Percentiles rank a stretch among this genome's conserved stretches.
Evolutionary conservation across 164 flowering plant genomes (phyloP).

Genomic region (Annona squamosa): DNA sequence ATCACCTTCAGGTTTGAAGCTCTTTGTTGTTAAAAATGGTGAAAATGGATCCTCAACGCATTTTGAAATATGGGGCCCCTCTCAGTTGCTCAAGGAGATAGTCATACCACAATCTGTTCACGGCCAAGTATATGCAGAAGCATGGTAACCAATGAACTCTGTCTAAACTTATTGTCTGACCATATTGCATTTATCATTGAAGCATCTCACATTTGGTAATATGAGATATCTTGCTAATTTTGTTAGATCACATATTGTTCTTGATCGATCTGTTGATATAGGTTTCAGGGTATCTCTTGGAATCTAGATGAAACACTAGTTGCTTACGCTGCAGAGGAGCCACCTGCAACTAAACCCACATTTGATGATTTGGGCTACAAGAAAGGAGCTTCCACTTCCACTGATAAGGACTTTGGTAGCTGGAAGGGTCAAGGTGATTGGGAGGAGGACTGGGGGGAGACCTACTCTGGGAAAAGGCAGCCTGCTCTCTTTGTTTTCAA

Average conservation of each 20-base stretch:
- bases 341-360: constrained; percentile 58
- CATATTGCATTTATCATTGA: background rate
- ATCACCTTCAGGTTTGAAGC: constrained; percentile 86
- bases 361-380: constrained; percentile 59
- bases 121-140: constrained; percentile 82
- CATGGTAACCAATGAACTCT: constrained; percentile 54
- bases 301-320: constrained; percentile 64
- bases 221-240: background rate
- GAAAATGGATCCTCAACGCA: constrained; percentile 72
- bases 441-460: constrained; percentile 96
- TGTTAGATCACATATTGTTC: too few relatives aligned
- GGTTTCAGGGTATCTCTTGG: constrained; percentile 99
- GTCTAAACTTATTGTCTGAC: background rate
- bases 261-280: constrained; percentile 11
- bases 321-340: constrained; percentile 97
- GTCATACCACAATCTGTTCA: constrained; percentile 68
- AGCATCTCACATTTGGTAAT: background rate
- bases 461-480: constrained; percentile 80
- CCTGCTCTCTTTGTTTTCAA: constrained; percentile 79
- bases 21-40: constrained; percentile 64
- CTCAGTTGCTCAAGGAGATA: constrained; percentile 75
- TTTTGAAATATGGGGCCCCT: constrained; percentile 77
- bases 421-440: constrained; percentile 97
- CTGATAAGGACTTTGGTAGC: constrained; percentile 61
- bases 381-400: constrained; percentile 31